Evolutionary conservation across 2,329 filamentous ascomycete species (phyloP).

Genomic region (Penicillium sp.): DNA sequence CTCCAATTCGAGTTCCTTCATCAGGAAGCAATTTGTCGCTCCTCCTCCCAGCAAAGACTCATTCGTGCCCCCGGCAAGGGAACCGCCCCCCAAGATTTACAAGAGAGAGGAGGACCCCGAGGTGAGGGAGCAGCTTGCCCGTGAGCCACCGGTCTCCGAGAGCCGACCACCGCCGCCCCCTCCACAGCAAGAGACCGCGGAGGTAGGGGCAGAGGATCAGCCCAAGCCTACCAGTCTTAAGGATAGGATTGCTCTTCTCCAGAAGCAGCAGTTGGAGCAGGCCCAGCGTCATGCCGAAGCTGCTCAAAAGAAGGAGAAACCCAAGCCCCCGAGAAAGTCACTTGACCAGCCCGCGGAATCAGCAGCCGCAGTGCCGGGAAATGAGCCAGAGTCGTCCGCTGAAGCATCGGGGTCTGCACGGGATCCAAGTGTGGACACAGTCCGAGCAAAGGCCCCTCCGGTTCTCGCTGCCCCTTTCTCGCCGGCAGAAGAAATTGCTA

Average conservation of each 20-base stretch:
- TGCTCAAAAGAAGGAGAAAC: constrained; percentile 77
- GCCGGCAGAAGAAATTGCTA: constrained; percentile 51
- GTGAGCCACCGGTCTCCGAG: constrained; percentile 35
- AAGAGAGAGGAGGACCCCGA: constrained; percentile 78
- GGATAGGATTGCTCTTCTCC: constrained; percentile 87
- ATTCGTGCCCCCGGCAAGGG: constrained; percentile 71
- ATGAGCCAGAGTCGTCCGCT: constrained; percentile 27
- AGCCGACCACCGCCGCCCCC: constrained; percentile 25
- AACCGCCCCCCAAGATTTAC: constrained; percentile 72
- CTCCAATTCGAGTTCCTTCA: constrained; percentile 61
- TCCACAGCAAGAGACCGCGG: constrained; percentile 41
- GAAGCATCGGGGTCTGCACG: constrained; percentile 33
- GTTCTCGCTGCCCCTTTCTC: constrained; percentile 33
- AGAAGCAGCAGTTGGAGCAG: constrained; percentile 90
- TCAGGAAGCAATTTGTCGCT: constrained; percentile 96
- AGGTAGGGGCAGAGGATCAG: constrained; percentile 63
- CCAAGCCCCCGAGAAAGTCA: constrained; percentile 66
- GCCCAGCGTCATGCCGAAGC: constrained; percentile 76
- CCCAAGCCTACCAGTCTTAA: constrained; percentile 92
- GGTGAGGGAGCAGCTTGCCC: constrained; percentile 30
- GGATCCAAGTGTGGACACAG: constrained; percentile 35
- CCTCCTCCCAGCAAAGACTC: constrained; percentile 90
- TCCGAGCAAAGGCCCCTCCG: constrained; percentile 35
- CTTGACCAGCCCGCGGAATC: constrained; percentile 41
- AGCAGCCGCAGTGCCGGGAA: constrained; percentile 22